phyloP scores from a whole-genome alignment of 257 asterid species.

The Solanum chilense region DNA sequence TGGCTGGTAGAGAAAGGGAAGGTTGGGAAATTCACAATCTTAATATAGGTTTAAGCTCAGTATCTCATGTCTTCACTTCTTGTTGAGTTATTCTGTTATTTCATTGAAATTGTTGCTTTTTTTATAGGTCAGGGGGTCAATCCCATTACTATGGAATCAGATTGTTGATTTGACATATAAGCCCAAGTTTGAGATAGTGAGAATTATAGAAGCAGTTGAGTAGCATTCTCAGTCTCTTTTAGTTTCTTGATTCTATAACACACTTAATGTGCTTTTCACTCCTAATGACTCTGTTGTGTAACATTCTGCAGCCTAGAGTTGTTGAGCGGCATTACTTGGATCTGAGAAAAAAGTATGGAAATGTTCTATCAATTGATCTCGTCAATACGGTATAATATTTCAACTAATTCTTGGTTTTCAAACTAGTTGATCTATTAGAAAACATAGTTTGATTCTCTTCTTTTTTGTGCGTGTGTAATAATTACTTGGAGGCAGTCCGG shows the following conservation, averaged over 20 bases:
- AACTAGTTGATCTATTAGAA: neutral
- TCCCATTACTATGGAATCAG: slow-evolving; percentile 92
- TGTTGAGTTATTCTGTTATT: neutral
- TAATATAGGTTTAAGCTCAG: neutral
- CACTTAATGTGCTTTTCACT: neutral
- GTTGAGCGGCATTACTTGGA: slow-evolving; percentile 77
- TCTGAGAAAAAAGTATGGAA: slow-evolving; percentile 75
- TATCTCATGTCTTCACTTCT: neutral
- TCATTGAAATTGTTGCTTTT: neutral
- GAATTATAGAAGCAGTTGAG: slow-evolving; percentile 59
- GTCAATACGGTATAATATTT: slow-evolving; percentile 50
- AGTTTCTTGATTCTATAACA: neutral
- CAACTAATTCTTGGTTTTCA: neutral
- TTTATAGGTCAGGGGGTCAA: slow-evolving; percentile 86
- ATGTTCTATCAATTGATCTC: slow-evolving; percentile 71
- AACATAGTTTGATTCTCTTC: neutral
- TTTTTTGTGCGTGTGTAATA: neutral
- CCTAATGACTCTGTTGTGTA: slow-evolving; percentile 4
- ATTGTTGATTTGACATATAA: slow-evolving; percentile 91
- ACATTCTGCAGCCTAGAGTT: slow-evolving; percentile 52
- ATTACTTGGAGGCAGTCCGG: neutral
- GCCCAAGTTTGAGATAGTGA: slow-evolving; percentile 67
- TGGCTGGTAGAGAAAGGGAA: neutral
- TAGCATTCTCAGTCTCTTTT: slow-evolving; percentile 6
- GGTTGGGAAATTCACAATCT: neutral